Base-by-base conservation (phyloP, 306 rosid genomes). In the Cucurbita pepo region DNA sequence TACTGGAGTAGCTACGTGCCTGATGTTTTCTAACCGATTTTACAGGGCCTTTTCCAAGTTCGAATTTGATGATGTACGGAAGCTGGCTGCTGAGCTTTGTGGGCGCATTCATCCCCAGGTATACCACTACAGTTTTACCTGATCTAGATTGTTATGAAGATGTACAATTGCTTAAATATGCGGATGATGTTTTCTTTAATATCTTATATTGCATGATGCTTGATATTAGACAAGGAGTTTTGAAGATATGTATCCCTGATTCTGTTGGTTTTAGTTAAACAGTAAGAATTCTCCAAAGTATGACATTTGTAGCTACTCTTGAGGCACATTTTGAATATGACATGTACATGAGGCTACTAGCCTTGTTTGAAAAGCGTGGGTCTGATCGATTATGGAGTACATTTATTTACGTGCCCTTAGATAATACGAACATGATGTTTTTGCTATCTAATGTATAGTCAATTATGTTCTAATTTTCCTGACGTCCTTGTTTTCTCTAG, bases 41-140 rank as follows among this genome's bases (percentile, higher is more conserved):
- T 75, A 77, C 88, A 88, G 98, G 89, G 91, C 96, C 64, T 86
- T 88, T 73, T 62, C 77, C 77, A 83, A 87, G 80, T 81, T 77
- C 75, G 96, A 90, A 81, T 93, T 88, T 85, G 92, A 90, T 72
- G 94, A 90, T 52, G 98, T 90, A 22, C 86, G 83, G 76, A 93
- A 87, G 77, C 89, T 88, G 65, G 89, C 98, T 76, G 97, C 98
- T 81, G 97, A 93, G 89, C 83, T 93, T 11, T 87, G 94, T 82
- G 97, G 97, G 52, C 92, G 96, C 82, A 81, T 93, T 83, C 97
- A 93, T 81, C 97, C 96, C 56, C 86, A 87, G 78, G 97, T 93
- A 87, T 74, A 70, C 51, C 38, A 15, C 7, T n/a, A 41, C 15
- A 19, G 10, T 65, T 45, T 21, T 45, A 18, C 19, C 19, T 66